Percentiles rank a stretch among this genome's conserved stretches.
Conservation (phyloP, 2,329 filamentous ascomycete species). For the Xylariomycetidae sp. region DNA sequence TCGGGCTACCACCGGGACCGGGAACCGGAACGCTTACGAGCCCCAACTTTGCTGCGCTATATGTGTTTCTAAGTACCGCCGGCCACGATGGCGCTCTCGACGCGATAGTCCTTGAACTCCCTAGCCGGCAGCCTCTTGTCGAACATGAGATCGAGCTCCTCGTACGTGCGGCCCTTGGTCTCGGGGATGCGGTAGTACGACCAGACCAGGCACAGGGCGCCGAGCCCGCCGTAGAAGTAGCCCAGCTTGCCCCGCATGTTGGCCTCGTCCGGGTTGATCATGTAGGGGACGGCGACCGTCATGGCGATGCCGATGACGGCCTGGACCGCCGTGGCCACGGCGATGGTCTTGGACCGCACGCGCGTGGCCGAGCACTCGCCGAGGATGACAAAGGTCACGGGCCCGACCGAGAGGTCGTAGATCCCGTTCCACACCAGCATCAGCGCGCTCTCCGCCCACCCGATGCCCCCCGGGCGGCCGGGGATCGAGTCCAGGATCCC, state of each 20-base stretch:
- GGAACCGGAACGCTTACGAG: no score
- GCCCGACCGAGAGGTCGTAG: constrained; percentile 49
- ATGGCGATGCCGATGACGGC: constrained; percentile 36
- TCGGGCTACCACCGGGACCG: no score
- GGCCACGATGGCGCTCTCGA: constrained; percentile 14
- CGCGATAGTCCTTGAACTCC: constrained; percentile 25
- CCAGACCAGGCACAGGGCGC: constrained; percentile 31
- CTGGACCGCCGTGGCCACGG: constrained; percentile 38
- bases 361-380: constrained; percentile 45
- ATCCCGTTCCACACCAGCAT: constrained; percentile 47
- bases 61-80: no score
- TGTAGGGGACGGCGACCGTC: constrained; percentile 39
- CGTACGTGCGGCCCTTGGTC: constrained; percentile 27
- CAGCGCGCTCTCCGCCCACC: constrained; percentile 45
- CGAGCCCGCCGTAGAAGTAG: constrained; percentile 36
- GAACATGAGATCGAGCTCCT: constrained; percentile 28
- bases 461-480: constrained; percentile 30
- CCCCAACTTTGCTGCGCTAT: no score
- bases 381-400: constrained; percentile 48
- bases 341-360: constrained; percentile 40
- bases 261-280: constrained; percentile 39
- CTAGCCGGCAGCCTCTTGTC: constrained; percentile 25
- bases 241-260: constrained; percentile 39
- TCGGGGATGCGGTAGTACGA: constrained; percentile 30
- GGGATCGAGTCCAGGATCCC: constrained; percentile 44